Base-by-base conservation (phyloP, 176 grass and related monocot species). In the Microstegium vimineum region DNA sequence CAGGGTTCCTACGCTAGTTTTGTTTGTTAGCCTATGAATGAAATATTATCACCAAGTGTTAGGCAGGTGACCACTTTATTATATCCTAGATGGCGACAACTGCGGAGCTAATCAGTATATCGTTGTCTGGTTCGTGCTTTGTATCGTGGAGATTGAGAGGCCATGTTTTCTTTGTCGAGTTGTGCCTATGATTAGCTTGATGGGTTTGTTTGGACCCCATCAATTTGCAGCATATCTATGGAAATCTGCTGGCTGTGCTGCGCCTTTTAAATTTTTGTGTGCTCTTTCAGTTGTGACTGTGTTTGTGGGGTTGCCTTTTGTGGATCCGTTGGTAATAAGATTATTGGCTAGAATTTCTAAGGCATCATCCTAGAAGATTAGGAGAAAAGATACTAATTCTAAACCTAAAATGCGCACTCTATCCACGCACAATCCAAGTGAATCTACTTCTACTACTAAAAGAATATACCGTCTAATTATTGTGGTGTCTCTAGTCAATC, bases 161-260 rank as follows among this genome's bases (percentile, higher is more conserved):
- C 59, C 68, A 63, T 78, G 84, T 78, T 79, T 78, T 72, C 46
- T 72, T 90, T 90, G 83, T 90, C 79, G 83, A 90, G 79, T 83
- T 75, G 84, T 63, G 67, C 80, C 27, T 86, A 73, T 69, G 74
- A 40, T 32, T 72, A 66, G 45, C 65, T 32, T 59, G 37, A 66
- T 77, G 52, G 71, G 27, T 74, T 86, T 63, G 67, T 78, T 59
- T 74, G 60, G 17, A 84, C 66, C 47, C 54, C 66, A 67, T 74
- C 84, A 63, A 61, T 61, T 74, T 71, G 84, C 75, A 73, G 74
- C 88, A 83, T 63, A 78, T 86, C 79, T 82, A 81, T 20, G 82
- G n/a, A 71, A 56, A 80, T 64, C 78, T 66, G 56, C 13, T 41
- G 66, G 25, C 79, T 82, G 37, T 73, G 25, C 6, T 23, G 9